Evolutionary conservation across 1,284 basidiomycete species (phyloP), one percentile per base, ranked within the genome.

Genomic region (Ceratorhiza oryzae-sativae): DNA sequence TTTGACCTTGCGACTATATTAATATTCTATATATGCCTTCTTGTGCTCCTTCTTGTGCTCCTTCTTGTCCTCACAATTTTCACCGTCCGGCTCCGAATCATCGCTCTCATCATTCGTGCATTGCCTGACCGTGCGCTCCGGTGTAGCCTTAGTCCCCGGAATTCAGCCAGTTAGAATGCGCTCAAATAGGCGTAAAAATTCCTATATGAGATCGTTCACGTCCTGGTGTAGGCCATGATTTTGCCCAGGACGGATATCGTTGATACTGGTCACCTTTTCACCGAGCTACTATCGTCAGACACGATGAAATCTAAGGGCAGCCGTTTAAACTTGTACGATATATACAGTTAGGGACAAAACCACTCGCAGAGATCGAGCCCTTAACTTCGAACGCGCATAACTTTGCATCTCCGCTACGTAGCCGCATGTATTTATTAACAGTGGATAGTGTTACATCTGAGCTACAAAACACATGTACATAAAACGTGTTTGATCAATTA

Each of bases 131-230:
- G 45, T 61, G 2, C 56, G 41, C n/a, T 12, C 25, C 4, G 39
- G 32, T 15, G 27, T 20, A 18, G 36, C 45, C 20, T 42, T 13
- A 10, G 46, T 32, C 27, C 12, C 23, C n/a, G 48, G 67, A 15
- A 27, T 36, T 34, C 86, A 59, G 74, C 87, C 85, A 0, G 86
- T 85, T 9, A 88, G 79, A 12, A 83, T 80, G 65, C 83, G 83
- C 72, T 87, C 85, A 75, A 87, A 86, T 12, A 87, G 77, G 3
- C 85, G 85, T 6, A 87, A 75, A 58, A 83, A 82, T 0, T 73
- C 73, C 0, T 78, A 76, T 5, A 88, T 77, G 27, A 82, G 74
- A 1, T 61, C 63, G 65, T 81, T 79, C 34, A 87, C 77, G 18
- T 76, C 76, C 12, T 60, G 48, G 76, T 86, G 84, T 20, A 84